Percentiles rank a stretch among this genome's conserved stretches.
Evolutionary conservation across 176 grass and related monocot species (phyloP).

Genomic region (Carex cristatella): DNA sequence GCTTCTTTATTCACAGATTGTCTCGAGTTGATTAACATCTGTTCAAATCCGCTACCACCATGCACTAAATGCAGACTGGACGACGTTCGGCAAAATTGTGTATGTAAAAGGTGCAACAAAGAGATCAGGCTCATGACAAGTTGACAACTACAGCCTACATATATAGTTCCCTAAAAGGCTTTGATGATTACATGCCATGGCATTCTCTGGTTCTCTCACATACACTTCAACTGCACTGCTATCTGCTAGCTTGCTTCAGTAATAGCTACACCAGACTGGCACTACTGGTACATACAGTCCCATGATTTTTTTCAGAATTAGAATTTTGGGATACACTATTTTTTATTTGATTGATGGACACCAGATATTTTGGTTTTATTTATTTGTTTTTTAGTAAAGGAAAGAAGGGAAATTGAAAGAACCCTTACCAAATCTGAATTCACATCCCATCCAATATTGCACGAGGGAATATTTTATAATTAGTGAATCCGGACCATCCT

Average conservation of each 20-base stretch:
- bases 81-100: no score
- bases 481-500: no score
- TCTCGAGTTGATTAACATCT: no score
- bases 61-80: no score
- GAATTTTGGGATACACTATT: no score
- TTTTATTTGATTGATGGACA: not conserved
- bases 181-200: not conserved
- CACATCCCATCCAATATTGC: no score
- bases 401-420: no score
- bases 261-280: conserved; percentile 10
- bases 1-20: no score
- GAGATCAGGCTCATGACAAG: conserved; percentile 6
- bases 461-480: no score
- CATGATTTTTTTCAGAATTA: no score
- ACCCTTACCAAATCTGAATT: no score
- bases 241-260: conserved; percentile 9
- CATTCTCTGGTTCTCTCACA: not conserved
- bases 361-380: not conserved
- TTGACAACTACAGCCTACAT: conserved; percentile 6
- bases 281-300: not conserved
- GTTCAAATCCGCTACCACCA: no score
- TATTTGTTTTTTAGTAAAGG: not conserved
- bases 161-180: not conserved
- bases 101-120: conserved; percentile 9
- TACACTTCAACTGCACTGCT: conserved; percentile 7